Evolutionary conservation across 345 rosid species (phyloP).

Genomic region (Nephelium lappaceum): DNA sequence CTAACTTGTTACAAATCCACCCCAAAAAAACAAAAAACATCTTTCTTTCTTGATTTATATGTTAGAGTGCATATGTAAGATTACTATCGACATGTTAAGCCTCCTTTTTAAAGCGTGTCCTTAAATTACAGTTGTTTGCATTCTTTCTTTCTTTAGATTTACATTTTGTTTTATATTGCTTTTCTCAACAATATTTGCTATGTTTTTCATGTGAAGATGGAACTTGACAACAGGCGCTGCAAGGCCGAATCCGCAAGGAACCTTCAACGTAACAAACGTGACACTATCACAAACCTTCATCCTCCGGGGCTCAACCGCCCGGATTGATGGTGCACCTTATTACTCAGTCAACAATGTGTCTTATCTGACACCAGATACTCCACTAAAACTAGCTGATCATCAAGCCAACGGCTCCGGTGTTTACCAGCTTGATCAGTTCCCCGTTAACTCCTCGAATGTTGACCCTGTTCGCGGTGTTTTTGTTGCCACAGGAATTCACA

Average conservation of each 20-base stretch:
- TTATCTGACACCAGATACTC: conserved; percentile 45
- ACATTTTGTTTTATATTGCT: not conserved
- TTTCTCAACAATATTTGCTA: not conserved
- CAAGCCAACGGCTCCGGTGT: conserved; percentile 35
- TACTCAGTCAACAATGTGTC: conserved; percentile 58
- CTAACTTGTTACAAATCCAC: too few relatives aligned
- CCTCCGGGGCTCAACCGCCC: conserved; percentile 23
- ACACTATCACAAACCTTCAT: conserved; percentile 43
- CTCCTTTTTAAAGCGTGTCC: too few relatives aligned
- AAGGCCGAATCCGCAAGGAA: conserved; percentile 68
- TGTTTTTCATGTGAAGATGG: conserved; percentile 33
- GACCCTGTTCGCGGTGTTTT: conserved; percentile 38
- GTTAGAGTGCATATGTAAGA: too few relatives aligned
- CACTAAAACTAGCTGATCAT: conserved; percentile 57
- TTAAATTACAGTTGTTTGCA: too few relatives aligned
- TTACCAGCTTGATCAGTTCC: conserved; percentile 38
- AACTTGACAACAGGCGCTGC: conserved; percentile 61
- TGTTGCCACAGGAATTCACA: conserved; percentile 44
- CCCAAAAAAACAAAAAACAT: too few relatives aligned
- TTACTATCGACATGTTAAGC: too few relatives aligned
- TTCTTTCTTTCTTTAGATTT: too few relatives aligned
- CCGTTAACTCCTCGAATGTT: conserved; percentile 25
- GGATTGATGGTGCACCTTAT: conserved; percentile 22
- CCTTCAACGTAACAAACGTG: conserved; percentile 45
- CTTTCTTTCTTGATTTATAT: too few relatives aligned